A percentile compares a stretch with the other conserved stretches of the same genome.
Evolutionary conservation across 129 eudicot species (phyloP).

Genomic region (Ambrosia artemisiifolia): DNA sequence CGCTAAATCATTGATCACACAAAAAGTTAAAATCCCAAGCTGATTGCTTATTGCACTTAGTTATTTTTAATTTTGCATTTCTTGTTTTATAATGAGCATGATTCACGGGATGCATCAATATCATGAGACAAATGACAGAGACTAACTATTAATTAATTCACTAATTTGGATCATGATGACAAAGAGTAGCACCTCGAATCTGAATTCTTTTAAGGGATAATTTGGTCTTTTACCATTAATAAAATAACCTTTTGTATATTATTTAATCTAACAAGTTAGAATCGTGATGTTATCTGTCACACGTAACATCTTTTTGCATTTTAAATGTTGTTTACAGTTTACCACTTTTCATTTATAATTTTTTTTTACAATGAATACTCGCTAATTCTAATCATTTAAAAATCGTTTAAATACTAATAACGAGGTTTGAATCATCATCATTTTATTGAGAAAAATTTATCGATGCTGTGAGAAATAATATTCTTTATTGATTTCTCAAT

Average conservation of each 20-base stretch:
- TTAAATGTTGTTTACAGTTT: background rate
- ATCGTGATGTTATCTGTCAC: slow-evolving; percentile 27
- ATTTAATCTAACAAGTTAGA: background rate
- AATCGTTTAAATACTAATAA: no score
- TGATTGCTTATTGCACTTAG: slow-evolving; percentile 20
- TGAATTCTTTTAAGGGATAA: slow-evolving; percentile 6
- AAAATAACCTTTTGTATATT: background rate
- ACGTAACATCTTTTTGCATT: slow-evolving; percentile 18
- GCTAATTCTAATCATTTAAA: no score
- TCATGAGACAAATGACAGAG: slow-evolving; percentile 42
- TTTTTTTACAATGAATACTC: no score
- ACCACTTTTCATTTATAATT: no score
- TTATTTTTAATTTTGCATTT: background rate
- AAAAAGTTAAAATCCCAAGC: slow-evolving; percentile 18
- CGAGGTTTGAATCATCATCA: no score
- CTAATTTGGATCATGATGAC: slow-evolving; percentile 52
- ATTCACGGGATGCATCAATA: slow-evolving; percentile 40
- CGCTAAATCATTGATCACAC: background rate
- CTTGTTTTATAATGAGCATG: slow-evolving; percentile 5
- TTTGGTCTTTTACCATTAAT: slow-evolving; percentile 5
- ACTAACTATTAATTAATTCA: slow-evolving; percentile 44
- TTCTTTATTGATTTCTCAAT: no score
- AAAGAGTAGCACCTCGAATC: slow-evolving; percentile 43
- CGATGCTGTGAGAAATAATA: no score
- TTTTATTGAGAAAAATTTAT: no score